A percentile compares a stretch with the other conserved stretches of the same genome.
Evolutionary conservation across 1,284 basidiomycete species (phyloP).

Genomic region (Sporisorium iseilematis-ciliati): DNA sequence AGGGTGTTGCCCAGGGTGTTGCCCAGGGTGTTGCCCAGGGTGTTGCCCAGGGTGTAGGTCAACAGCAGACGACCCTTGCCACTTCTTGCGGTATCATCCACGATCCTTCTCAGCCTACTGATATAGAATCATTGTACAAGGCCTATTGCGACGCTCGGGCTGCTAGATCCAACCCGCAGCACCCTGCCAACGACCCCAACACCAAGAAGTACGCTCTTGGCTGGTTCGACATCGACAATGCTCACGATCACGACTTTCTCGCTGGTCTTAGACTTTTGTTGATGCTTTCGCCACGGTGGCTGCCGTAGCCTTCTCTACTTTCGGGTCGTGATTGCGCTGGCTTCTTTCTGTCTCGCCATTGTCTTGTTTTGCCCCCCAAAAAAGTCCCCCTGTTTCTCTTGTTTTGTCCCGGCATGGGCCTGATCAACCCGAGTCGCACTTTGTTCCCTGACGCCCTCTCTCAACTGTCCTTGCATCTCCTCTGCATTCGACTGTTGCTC

Average conservation of each 20-base stretch:
- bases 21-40: too few relatives aligned
- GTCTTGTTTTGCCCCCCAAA: neutral
- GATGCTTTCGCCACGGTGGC: neutral
- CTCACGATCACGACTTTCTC: neutral
- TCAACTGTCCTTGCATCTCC: neutral
- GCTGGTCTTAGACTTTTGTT: neutral
- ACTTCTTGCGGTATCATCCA: too few relatives aligned
- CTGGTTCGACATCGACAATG: neutral
- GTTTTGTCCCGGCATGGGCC: neutral
- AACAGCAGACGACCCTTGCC: too few relatives aligned
- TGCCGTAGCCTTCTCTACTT: neutral
- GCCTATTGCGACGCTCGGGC: conserved; percentile 3
- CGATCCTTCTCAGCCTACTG: conserved; percentile 9
- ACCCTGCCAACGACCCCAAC: conserved; percentile 1
- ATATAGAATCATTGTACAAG: neutral
- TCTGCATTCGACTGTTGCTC: neutral
- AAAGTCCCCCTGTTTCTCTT: neutral
- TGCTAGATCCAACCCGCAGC: conserved; percentile 7
- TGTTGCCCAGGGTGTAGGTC: too few relatives aligned
- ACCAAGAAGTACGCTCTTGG: neutral
- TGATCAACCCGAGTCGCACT: conserved; percentile 6
- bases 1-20: too few relatives aligned
- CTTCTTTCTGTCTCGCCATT: neutral
- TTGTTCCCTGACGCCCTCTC: conserved; percentile 4
- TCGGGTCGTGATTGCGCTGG: neutral